A percentile compares a stretch with the other conserved stretches of the same genome.
phyloP scores from a whole-genome alignment of 208 protist species.

The Leishmania martiniquensis region DNA sequence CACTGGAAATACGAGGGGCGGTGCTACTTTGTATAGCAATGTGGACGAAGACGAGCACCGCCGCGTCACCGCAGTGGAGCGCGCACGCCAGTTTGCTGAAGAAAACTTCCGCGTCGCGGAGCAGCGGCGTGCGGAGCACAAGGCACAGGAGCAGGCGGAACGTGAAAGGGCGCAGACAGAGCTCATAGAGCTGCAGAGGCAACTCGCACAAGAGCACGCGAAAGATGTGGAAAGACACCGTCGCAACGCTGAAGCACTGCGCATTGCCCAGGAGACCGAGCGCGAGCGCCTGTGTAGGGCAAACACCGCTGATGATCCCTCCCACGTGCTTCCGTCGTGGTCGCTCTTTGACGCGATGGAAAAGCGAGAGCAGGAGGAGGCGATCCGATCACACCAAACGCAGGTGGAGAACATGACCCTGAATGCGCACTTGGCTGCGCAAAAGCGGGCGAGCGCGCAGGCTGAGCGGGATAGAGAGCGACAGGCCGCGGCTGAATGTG shows the following conservation, averaged over 20 bases:
- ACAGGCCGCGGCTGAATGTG: slow-evolving; percentile 14
- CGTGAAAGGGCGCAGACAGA: slow-evolving; percentile 1
- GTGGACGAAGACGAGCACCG: slow-evolving; percentile 27
- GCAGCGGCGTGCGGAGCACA: slow-evolving; percentile 18
- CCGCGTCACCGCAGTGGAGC: slow-evolving; percentile 2
- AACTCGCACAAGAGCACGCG: slow-evolving; percentile 9
- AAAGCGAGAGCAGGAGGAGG: slow-evolving; percentile 21
- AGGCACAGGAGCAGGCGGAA: slow-evolving; percentile 7
- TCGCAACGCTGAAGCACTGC: slow-evolving; percentile 22
- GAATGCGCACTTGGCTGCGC: slow-evolving; percentile 26
- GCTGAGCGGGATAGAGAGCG: slow-evolving; percentile 28
- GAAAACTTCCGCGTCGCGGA: slow-evolving; percentile 15
- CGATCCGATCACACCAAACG: slow-evolving; percentile 19
- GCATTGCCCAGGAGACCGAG: slow-evolving; percentile 16
- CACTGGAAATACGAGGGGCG: neutral
- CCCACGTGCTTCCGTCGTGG: neutral
- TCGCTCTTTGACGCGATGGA: slow-evolving; percentile 31
- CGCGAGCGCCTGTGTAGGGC: slow-evolving; percentile 7
- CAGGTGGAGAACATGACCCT: slow-evolving; percentile 29
- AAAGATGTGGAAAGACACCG: slow-evolving; percentile 13
- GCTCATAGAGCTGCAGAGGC: slow-evolving; percentile 7
- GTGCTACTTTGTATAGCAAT: neutral
- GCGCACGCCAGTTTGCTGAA: slow-evolving; percentile 21
- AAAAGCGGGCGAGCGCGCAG: slow-evolving; percentile 17
- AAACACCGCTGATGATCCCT: neutral